A percentile compares a stretch with the other conserved stretches of the same genome.
These are phyloP conservation scores for Aspergillus transmontanensis DNA, from an alignment of 2,329 filamentous ascomycete species.

Conservation along the genomic window DNA sequence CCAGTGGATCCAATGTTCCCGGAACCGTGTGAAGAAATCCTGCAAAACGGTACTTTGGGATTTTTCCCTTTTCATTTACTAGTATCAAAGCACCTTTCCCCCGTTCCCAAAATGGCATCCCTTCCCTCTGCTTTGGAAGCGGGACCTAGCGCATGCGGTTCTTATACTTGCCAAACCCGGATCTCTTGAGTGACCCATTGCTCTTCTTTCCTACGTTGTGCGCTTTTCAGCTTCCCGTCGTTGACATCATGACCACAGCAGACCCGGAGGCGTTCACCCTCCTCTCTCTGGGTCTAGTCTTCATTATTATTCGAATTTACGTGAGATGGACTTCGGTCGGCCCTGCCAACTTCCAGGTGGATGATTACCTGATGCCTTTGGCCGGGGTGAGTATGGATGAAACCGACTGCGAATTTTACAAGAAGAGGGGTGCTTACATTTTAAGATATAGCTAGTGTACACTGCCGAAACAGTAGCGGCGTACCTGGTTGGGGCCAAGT, in stretches of 20 bases:
- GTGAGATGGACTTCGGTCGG: slow-evolving; percentile 51
- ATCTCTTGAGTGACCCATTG: neutral
- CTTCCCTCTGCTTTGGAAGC: neutral
- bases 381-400: slow-evolving; percentile 45
- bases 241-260: neutral
- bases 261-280: slow-evolving; percentile 49
- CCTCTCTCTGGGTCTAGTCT: slow-evolving; percentile 49
- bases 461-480: slow-evolving; percentile 50
- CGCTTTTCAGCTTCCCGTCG: neutral
- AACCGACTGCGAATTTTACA: neutral
- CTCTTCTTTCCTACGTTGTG: neutral
- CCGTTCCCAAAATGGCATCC: neutral
- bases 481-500: slow-evolving; percentile 51
- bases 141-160: neutral
- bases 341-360: slow-evolving; percentile 49
- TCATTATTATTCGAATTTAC: slow-evolving; percentile 54
- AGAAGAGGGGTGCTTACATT: slow-evolving; percentile 4
- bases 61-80: neutral
- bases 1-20: neutral
- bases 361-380: slow-evolving; percentile 60
- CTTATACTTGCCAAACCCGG: neutral
- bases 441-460: slow-evolving; percentile 46
- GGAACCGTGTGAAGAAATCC: neutral
- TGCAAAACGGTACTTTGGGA: neutral
- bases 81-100: too few relatives aligned